Base-by-base conservation (phyloP, 164 flowering plant genomes). In the Chimonanthus salicifolius region DNA sequence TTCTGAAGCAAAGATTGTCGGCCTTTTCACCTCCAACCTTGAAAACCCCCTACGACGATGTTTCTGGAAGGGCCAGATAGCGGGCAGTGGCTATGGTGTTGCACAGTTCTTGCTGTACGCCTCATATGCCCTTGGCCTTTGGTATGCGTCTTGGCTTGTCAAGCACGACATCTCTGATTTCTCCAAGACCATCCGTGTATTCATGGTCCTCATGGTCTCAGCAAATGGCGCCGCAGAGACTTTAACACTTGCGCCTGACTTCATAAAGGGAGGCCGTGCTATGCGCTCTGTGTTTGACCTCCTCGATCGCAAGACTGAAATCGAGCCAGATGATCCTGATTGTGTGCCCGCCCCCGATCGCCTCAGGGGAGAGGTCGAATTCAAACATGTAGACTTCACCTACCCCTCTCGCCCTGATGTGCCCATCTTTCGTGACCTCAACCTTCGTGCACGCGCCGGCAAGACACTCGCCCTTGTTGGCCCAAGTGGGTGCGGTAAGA, bases 181-280 rank as follows among this genome's bases (percentile, higher is more conserved):
- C 87, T 93, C 99, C 2, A 92, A 92, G 73, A 89, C 98, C 33
- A 95, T 95, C 77, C 76, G 98, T 11, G 99, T 95, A 64, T 95
- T 95, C 85, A 90, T 95, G 97, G 98, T 95, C 73, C 98, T 95
- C 69, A 93, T 95, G 99, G 97, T 95, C 73, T 93, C 99, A 6
- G 99, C 99, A 71, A 95, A 95, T 75, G 98, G 98, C 62, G 99
- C 98, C n/a, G 99, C 99, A 1, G 99, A 95, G 77, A 93, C 99
- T 9, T 84, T 95, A 1, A 92, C 98, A 45, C 86, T 95, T 20
- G 99, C 99, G 49, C 99, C 99, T 0, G 99, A 93, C 78, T 93
- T 95, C 85, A 89, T 95, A 76, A 92, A 90, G 80, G 98, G 98
- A 64, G 99, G 99, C 21, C 87, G 89, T 45, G 98, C 99, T 46